Evolutionary conservation across 768 basidiomycete species (phyloP), one percentile per base, ranked within the genome.

Genomic region (Strobilomyces confusus): DNA sequence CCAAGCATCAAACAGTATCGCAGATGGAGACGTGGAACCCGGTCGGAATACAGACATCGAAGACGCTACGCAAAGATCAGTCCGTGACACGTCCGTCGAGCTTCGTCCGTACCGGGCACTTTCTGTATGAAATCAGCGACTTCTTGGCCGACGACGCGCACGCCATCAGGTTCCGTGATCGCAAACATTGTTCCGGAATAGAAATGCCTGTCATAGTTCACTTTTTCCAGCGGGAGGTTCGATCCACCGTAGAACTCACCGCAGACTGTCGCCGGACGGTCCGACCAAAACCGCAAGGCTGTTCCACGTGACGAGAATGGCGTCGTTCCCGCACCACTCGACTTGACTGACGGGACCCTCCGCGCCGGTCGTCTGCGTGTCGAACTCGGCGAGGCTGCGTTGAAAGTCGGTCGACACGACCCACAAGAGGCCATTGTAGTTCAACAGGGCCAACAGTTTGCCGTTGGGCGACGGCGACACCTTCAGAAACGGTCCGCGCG

Each of bases 271-370:
- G 2, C 93, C 93, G 51, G 83, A 89, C 14, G 97, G 97, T 6
- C 95, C 94, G n/a, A 97, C 91, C 29, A 99, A 75, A 4, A 93
- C 73, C 0, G 84, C 88, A 29, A 86, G 71, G 19, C 79, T 73
- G 40, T 83, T 81, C 92, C 93, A 98, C 19, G 86, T 86, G 17
- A 97, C 78, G 4, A 93, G 76, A 42, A 98, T 87, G 0, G 94
- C 92, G 69, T 99, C 95, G 64, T 93, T 92, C 1, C 95, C 95
- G 67, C 94, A 98, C 97, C 97, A 99, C 63, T 88, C 89, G 0
- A 93, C 84, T 58, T 87, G 86, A 33, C 76, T 75, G 3, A 90
- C 77, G 4, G 75, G 68, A 2, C 84, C 87, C 19, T 82, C 77
- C 0, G 78, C 80, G 7, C 76, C 81, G 29, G 80, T 77, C 25